Base-by-base conservation (phyloP, 2,329 filamentous ascomycete genomes). In the Trichoderma koningiopsis region DNA sequence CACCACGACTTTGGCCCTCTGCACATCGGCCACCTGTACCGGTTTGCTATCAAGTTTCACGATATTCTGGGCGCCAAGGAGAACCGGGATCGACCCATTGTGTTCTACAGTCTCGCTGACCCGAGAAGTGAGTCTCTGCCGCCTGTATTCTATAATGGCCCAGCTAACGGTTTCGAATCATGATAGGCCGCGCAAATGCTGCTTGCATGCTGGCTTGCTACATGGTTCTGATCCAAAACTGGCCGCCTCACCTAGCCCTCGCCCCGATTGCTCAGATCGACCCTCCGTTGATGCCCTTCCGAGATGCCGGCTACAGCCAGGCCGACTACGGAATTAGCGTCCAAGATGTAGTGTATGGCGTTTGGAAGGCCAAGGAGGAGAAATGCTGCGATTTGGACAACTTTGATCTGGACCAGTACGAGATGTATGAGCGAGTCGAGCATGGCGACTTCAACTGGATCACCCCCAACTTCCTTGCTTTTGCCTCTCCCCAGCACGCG, bases 361-460 rank as follows among this genome's bases (percentile, higher is more conserved):
- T 99, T 22, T 99, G 96, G 95, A 97, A 95, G 80, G 96, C 96
- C 57, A 99, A 98, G 84, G 96, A 99, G 78, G 93, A 97, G 81
- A 91, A 92, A 59, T 90, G 97, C 76, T 96, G 94, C 77, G 92
- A 92, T 67, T 84, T 99, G 70, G 94, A 96, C 78, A 93, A 96
- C 78, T 99, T 99, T 78, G 94, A 95, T 76, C 87, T 99, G 24
- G 94, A 97, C 82, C 93, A 97, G 88, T 99, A 99, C 79, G 96
- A 99, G 82, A 91, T 88, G 78, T 99, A 89, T 76, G 96, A 99
- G 83, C 88, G 96, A 70, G 96, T 99, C 24, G 96, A 99, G 79
- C 94, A 97, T 85, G 96, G 96, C 72, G 96, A 99, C 82, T 99
- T 99, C 91, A 99, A 99, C 87, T 99, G 96, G 96, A 88, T 99